phyloP scores from a whole-genome alignment of 2,329 filamentous ascomycete species.

The Fusarium subtropicale region DNA sequence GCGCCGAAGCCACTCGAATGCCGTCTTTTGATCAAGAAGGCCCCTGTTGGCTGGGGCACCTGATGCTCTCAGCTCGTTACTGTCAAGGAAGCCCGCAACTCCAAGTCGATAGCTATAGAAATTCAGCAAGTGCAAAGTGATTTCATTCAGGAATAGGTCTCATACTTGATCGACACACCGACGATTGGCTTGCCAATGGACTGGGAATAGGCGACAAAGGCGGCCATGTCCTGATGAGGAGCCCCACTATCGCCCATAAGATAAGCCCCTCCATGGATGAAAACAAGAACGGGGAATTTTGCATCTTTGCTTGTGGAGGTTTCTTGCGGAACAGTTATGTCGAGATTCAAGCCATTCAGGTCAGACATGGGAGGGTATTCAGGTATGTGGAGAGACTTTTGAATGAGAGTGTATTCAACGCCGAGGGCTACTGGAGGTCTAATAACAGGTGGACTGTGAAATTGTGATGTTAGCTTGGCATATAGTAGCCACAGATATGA shows the following conservation, averaged over 20 bases:
- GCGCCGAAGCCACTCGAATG: background rate
- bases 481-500: rapidly evolving
- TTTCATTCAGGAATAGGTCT: rapidly evolving
- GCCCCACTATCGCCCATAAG: background rate
- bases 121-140: background rate
- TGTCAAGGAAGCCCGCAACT: background rate
- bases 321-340: background rate
- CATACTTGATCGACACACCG: background rate
- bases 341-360: background rate
- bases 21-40: background rate
- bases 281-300: background rate
- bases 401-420: background rate
- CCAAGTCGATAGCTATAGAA: background rate
- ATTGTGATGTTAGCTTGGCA: rapidly evolving
- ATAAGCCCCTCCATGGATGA: conserved; percentile 1
- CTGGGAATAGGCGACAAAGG: background rate
- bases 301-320: rapidly evolving
- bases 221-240: background rate
- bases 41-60: background rate
- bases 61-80: background rate
- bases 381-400: background rate
- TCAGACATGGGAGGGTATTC: background rate
- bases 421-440: background rate
- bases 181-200: background rate
- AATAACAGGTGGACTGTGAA: background rate